phyloP scores from a whole-genome alignment of 371 early-diverging fungal species.

The Rhizomucor pusillus region DNA sequence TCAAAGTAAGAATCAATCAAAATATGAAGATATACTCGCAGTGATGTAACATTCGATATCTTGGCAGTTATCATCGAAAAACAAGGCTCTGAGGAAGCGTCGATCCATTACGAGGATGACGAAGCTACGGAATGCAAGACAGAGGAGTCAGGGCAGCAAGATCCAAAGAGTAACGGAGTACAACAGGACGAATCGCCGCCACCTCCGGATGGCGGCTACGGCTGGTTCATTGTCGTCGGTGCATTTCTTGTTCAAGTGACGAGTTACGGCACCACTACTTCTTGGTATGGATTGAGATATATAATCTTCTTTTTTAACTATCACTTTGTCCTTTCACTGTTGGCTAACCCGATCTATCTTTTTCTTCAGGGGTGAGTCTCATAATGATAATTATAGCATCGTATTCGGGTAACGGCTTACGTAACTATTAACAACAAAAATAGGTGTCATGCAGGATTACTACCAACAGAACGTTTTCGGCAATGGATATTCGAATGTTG shows the following conservation, averaged over 20 bases:
- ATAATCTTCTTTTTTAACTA: neutral
- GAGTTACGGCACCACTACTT: slow-evolving; percentile 40
- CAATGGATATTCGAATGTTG: slow-evolving; percentile 14
- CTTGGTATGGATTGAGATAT: slow-evolving; percentile 17
- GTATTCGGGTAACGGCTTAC: neutral
- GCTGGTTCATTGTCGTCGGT: slow-evolving; percentile 52
- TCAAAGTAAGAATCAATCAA: slow-evolving; percentile 1
- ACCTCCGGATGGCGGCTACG: slow-evolving; percentile 44
- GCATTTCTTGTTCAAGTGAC: slow-evolving; percentile 53
- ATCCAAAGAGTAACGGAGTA: neutral
- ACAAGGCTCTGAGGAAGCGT: no score
- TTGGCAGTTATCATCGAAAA: no score
- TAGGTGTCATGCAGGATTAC: slow-evolving; percentile 35
- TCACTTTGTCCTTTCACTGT: no score
- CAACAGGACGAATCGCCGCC: neutral
- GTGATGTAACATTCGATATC: no score
- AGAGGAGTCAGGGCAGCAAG: neutral
- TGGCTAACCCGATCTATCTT: neutral
- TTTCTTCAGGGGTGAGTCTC: neutral
- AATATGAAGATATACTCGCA: no score
- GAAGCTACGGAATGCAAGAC: neutral
- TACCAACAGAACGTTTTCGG: slow-evolving; percentile 20
- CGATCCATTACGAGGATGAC: no score
- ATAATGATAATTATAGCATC: neutral
- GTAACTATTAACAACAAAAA: neutral